Evolutionary conservation across 305 asterid species (phyloP), one percentile per base, ranked within the genome.

Genomic region (Fraxinus paxiana): DNA sequence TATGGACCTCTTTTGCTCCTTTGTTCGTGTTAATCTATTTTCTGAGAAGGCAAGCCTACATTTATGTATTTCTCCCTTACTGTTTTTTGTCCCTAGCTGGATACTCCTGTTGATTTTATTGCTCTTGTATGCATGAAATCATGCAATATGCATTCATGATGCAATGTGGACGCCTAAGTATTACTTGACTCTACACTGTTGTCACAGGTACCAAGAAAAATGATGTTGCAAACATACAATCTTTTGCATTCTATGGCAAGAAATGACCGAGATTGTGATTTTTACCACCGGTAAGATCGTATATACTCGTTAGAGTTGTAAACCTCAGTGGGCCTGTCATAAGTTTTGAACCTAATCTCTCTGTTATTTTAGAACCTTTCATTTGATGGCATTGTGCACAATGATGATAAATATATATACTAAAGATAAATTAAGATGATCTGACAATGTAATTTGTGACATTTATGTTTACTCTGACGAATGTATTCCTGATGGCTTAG

Each of bases 1-100:
- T 90, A 96, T 96, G 98, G 99, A 92, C 89, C 93, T 96, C 80
- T 92, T 96, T 86, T 96, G 99, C 91, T 92, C 99, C 18, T 96
- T 94, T 87, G 97, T 94, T 83, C 99, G 99, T 76, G 99, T 94
- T 87, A 94, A 94, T 89, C 93, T 96, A 76, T 90, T 94, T 54
- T 91, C 98, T n/a, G 98, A 93, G 84, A 96, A 94, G 98, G 99
- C 89, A 90, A 91, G 94, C 88, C 24, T 28, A 31, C 77, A 20
- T 78, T 63, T 77, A 41, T 59, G 33, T 37, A 33, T 69, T 81
- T 80, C 35, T 76, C 73, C 51, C 75, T 38, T 56, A 82, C 51
- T 15, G 48, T 63, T 81, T 75, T 59, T 59, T 67, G 38, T 76
- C 31, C 79, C 59, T 71, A 12, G 71, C 54, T 82, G 81, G 56